Base-by-base conservation (phyloP, 148 eudicot genomes). In the Dianthus caryophyllus region DNA sequence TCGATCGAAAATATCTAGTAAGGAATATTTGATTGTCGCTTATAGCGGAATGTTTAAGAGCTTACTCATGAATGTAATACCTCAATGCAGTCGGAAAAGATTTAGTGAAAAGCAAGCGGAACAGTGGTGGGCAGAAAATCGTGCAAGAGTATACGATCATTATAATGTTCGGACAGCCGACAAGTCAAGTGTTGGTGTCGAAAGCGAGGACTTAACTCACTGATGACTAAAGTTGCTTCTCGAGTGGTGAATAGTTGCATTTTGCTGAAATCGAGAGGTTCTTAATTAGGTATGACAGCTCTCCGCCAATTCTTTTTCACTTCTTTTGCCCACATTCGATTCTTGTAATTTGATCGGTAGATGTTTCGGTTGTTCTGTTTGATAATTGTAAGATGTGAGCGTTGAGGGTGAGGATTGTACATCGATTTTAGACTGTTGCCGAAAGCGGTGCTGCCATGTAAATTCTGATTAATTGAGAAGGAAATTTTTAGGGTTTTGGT, bases 21-120 rank as follows among this genome's bases (percentile, higher is more conserved):
- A n/a, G n/a, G n/a, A n/a, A n/a, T n/a, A n/a, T n/a, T 41, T 36
- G 33, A 50, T 48, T 10, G 18, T 38, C 44, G 9, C 9, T 36
- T 22, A 73, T 1, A 10, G 39, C 12, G 57, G 58, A 9, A 59
- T 33, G 8, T 69, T 63, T 2, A 25, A 20, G 61, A 26, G 17
- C 43, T 14, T 4, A 26, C 48, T 52, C 9, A 27, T 55, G 53
- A 20, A 60, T 29, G 27, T 20, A 22, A 26, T 49, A 62, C 14
- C 30, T 65, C 38, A 68, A 59, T 83, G 87, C 95, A 89, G 98
- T 70, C 96, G 98, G 69, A 89, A 87, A 79, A 80, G 98, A 72
- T 89, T 93, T 74, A 86, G 91, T 48, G 98, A 93, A 78, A 87
- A 89, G 70, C 95, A 93, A 86, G 98, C 98, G 61, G 98, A 93